phyloP scores from a whole-genome alignment of 2,329 filamentous ascomycete species.

The Calonectria hongkongensis region DNA sequence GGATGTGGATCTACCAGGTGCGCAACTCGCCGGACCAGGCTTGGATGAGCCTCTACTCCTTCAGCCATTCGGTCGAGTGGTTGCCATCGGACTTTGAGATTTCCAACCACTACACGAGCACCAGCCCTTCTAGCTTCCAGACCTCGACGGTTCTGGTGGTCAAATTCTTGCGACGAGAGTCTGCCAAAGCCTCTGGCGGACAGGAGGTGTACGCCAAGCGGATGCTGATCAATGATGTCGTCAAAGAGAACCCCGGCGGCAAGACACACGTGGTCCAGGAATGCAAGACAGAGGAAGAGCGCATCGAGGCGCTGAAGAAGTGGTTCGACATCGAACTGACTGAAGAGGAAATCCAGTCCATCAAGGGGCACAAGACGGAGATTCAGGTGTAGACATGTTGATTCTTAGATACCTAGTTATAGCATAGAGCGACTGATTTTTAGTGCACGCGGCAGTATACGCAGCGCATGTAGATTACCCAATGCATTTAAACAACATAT shows the following conservation, averaged over 20 bases:
- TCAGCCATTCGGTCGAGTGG: constrained; percentile 78
- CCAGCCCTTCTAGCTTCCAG: constrained; percentile 70
- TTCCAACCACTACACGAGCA: constrained; percentile 75
- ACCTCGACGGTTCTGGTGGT: constrained; percentile 71
- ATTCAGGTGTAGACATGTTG: constrained; percentile 55
- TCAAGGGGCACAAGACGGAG: constrained; percentile 70
- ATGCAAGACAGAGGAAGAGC: constrained; percentile 71
- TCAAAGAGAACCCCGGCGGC: constrained; percentile 73
- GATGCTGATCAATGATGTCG: constrained; percentile 68
- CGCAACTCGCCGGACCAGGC: constrained; percentile 66
- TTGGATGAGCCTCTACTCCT: constrained; percentile 79
- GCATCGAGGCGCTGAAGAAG: constrained; percentile 69
- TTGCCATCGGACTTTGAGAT: constrained; percentile 76
- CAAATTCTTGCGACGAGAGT: constrained; percentile 70
- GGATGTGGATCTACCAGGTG: constrained; percentile 79
- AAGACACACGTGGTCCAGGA: constrained; percentile 68
- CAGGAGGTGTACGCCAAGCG: constrained; percentile 71
- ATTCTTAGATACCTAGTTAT: constrained; percentile 11
- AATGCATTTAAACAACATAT: neutral
- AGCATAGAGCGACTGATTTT: neutral
- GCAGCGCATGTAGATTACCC: neutral
- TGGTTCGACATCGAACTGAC: constrained; percentile 72
- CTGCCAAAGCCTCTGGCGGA: constrained; percentile 63
- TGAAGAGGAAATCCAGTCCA: constrained; percentile 69
- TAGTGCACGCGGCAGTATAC: neutral